Base-by-base conservation (phyloP, 371 early-diverging fungal species). In the Homolaphlyctis polyrhiza region DNA sequence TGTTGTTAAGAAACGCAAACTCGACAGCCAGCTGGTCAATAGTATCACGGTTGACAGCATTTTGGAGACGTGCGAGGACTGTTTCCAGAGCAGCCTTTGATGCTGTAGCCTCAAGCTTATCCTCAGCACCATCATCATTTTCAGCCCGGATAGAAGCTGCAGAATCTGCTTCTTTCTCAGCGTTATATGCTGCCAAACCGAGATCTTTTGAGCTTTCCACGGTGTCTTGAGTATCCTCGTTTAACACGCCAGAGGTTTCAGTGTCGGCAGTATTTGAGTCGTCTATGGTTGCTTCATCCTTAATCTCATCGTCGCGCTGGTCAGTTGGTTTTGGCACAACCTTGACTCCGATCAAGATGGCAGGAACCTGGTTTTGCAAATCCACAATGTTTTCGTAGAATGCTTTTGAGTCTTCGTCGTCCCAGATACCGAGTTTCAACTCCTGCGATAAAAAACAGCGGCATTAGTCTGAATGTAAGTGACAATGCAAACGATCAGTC, bases 21-120 rank as follows among this genome's bases (percentile, higher is more conserved):
- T 96, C 93, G 18, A 95, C 88, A 0, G 97, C 96, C 1, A 89
- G 76, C 66, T 89, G 84, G 74, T 98, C 97, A 36, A 93, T 89
- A 4, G 71, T 58, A 39, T 91, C 93, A 4, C 91, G 85, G 66
- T 91, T 95, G 58, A 86, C 81, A 60, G 92, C 78, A 14, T 79
- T 83, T 1, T 92, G 87, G n/a, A 98, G 81, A 27, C 86, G 82
- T 27, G 86, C 82, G 48, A 96, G 61, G 6, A 96, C 69, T 6
- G 85, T 76, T 47, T 87, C 87, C 23, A 94, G 69, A 0, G 58
- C 64, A 0, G 68, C 67, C 3, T 65, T 32, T 5, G 28, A 30
- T 2, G 62, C n/a, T 18, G 49, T 55, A 14, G 64, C 62, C 36
- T 72, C 57, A 23, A 28, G 74, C 45, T 77, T 69, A 21, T 79